Evolutionary conservation across 345 rosid genomes (phyloP).

Genomic region (Cardamine resedifolia): DNA sequence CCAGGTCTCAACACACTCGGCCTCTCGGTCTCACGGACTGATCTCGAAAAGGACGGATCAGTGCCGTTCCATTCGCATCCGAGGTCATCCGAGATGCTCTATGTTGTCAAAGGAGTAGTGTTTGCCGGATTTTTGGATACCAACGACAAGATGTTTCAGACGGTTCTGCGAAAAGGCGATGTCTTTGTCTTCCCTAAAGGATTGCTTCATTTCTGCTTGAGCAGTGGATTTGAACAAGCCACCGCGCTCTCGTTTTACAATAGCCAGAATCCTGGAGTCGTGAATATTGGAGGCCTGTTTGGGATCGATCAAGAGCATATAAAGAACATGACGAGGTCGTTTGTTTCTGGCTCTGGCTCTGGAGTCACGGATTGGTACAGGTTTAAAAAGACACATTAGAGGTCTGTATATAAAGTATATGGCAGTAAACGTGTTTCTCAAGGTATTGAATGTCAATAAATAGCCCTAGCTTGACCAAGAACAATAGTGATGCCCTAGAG

Average conservation of each 20-base stretch:
- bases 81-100: slow-evolving; percentile 68
- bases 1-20: slow-evolving; percentile 89
- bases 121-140: slow-evolving; percentile 76
- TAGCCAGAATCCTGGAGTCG: slow-evolving; percentile 82
- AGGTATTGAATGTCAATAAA: background rate
- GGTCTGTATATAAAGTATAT: background rate
- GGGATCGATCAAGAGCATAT: slow-evolving; percentile 33
- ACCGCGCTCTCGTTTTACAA: slow-evolving; percentile 55
- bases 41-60: slow-evolving; percentile 58
- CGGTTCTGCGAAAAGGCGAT: slow-evolving; percentile 52
- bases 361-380: background rate
- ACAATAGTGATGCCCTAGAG: background rate
- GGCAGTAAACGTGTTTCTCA: background rate
- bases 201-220: slow-evolving; percentile 61
- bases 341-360: slow-evolving; percentile 30
- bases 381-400: background rate
- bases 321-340: slow-evolving; percentile 35
- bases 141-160: slow-evolving; percentile 48
- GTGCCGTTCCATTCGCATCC: slow-evolving; percentile 75
- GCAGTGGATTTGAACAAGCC: slow-evolving; percentile 55
- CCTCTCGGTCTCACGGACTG: slow-evolving; percentile 70
- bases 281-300: slow-evolving; percentile 46
- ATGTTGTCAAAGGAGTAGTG: slow-evolving; percentile 54
- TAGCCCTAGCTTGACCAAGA: background rate
- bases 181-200: slow-evolving; percentile 73